Percentiles rank a stretch among this genome's conserved stretches.
Conservation (phyloP, 2,329 filamentous ascomycete genomes). For the Fusarium penzigii region DNA sequence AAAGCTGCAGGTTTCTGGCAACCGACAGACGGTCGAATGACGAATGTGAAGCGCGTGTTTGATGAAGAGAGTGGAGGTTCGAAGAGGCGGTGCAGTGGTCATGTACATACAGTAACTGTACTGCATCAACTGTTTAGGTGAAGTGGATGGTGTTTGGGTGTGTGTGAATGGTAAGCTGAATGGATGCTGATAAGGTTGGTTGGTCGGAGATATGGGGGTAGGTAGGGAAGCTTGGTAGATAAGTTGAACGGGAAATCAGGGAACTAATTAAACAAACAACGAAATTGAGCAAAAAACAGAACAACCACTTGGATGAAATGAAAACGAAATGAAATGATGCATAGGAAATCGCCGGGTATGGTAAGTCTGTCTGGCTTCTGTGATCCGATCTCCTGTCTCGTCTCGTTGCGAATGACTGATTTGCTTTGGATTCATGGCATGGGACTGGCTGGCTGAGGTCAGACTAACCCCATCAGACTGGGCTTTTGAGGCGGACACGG, state of each 20-base stretch:
- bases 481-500: not conserved
- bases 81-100: constrained; percentile 5
- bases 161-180: constrained; percentile 8
- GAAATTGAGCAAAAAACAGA: no score
- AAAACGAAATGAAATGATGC: no score
- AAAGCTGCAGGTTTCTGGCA: not conserved
- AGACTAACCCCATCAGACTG: not conserved
- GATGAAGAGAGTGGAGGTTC: constrained; percentile 6
- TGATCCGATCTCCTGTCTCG: constrained; percentile 12
- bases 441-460: not conserved
- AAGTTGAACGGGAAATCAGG: no score
- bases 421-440: not conserved
- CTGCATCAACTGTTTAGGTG: not conserved
- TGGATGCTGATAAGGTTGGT: not conserved
- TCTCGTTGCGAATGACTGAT: constrained; percentile 11
- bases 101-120: no score
- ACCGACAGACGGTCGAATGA: not conserved
- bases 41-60: not conserved
- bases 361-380: constrained; percentile 2
- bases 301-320: no score
- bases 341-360: constrained; percentile 19
- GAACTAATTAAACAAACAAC: no score
- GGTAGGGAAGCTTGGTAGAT: no score
- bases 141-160: constrained; percentile 7
- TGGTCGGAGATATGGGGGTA: no score